A percentile compares a stretch with the other conserved stretches of the same genome.
phyloP scores from a whole-genome alignment of 2,329 filamentous ascomycete species.

The Septoria petroselini region DNA sequence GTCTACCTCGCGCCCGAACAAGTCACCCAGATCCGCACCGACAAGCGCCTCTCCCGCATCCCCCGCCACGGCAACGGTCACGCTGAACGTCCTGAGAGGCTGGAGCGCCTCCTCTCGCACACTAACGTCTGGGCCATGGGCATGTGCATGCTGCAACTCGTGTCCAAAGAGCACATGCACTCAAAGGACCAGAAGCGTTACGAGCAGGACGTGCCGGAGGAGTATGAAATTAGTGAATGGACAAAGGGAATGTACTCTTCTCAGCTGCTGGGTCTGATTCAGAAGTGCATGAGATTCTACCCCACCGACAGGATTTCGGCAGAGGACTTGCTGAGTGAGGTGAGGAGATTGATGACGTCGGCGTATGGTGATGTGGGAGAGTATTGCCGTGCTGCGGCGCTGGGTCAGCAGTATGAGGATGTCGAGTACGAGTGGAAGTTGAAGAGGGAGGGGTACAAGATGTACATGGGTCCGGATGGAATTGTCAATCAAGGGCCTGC shows the following conservation, averaged over 20 bases:
- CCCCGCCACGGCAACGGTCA: too few relatives aligned
- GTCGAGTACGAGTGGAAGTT: neutral
- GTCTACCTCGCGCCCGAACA: conserved; percentile 9
- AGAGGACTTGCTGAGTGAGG: neutral
- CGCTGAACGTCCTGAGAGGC: too few relatives aligned
- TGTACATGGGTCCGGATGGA: neutral
- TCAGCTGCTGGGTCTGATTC: neutral
- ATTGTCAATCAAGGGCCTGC: too few relatives aligned
- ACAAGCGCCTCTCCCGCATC: too few relatives aligned
- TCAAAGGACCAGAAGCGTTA: conserved; percentile 3
- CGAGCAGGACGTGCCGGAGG: neutral
- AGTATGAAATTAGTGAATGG: neutral
- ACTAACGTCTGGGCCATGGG: conserved; percentile 8
- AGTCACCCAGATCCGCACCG: neutral
- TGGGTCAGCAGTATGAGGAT: neutral
- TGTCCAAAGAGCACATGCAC: neutral
- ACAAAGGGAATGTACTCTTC: neutral
- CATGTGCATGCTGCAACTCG: conserved; percentile 6
- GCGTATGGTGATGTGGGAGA: neutral
- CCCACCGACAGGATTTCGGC: neutral
- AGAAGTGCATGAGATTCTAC: neutral
- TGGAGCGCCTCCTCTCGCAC: neutral
- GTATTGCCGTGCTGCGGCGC: conserved; percentile 2
- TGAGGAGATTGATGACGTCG: neutral
- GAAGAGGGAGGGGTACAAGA: neutral